Conservation (phyloP, 176 grass and related monocot genomes). For the Aegilops speltoides region DNA sequence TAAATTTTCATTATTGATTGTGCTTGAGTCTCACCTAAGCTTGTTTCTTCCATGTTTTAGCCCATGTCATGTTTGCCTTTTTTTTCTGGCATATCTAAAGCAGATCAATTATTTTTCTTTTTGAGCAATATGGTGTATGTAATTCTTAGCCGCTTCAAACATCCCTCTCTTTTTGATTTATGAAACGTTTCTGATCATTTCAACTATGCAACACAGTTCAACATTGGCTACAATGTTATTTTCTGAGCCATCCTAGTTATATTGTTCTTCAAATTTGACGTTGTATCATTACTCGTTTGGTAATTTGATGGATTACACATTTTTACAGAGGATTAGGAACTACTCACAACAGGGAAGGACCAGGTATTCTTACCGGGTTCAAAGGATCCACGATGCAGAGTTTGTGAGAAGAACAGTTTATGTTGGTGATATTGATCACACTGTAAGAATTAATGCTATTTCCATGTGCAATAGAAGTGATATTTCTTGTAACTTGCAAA, state of each 20-base stretch:
- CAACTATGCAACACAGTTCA: not conserved
- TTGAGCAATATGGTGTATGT: not conserved
- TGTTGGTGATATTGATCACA: not conserved
- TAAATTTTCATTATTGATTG: not conserved
- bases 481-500: not conserved
- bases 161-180: not conserved
- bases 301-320: too few relatives aligned
- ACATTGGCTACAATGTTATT: not conserved
- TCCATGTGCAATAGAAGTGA: not conserved
- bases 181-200: not conserved
- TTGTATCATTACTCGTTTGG: not conserved
- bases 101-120: not conserved
- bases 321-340: not conserved
- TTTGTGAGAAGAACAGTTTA: not conserved
- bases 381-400: not conserved
- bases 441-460: not conserved
- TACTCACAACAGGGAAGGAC: not conserved
- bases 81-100: not conserved
- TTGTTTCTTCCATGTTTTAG: not conserved
- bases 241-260: not conserved
- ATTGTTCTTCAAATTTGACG: not conserved
- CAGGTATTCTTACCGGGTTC: not conserved
- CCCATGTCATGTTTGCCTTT: not conserved
- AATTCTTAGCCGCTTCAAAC: not conserved
- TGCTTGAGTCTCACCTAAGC: not conserved